phyloP scores from a whole-genome alignment of 345 rosid genomes.

The Cardiospermum halicacabum region DNA sequence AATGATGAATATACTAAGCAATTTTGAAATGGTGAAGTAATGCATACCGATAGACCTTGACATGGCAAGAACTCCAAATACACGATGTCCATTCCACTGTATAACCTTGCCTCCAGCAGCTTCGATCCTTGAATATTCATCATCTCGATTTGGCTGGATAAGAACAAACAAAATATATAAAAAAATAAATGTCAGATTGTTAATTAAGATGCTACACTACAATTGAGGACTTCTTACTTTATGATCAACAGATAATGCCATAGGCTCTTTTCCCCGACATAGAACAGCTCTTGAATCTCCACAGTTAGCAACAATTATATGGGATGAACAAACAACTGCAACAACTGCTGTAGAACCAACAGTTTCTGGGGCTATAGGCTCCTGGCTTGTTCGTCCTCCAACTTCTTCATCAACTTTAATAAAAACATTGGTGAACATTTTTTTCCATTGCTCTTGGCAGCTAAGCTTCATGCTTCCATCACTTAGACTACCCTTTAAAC shows the following conservation, averaged over 20 bases:
- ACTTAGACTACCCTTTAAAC: slow-evolving; percentile 32
- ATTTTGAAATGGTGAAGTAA: background rate
- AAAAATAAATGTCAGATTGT: background rate
- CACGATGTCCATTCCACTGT: slow-evolving; percentile 96
- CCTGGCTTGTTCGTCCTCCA: slow-evolving; percentile 49
- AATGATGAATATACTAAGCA: no score
- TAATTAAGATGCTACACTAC: background rate
- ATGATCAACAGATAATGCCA: slow-evolving; percentile 90
- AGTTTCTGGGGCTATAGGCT: slow-evolving; percentile 86
- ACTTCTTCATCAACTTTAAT: slow-evolving; percentile 71
- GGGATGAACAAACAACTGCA: slow-evolving; percentile 74
- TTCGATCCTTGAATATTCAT: slow-evolving; percentile 91
- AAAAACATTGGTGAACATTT: slow-evolving; percentile 70
- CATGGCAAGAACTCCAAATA: slow-evolving; percentile 97
- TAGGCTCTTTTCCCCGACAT: slow-evolving; percentile 84
- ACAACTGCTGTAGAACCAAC: slow-evolving; percentile 98
- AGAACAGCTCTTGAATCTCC: slow-evolving; percentile 99
- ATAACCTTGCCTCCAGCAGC: slow-evolving; percentile 98
- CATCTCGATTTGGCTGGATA: slow-evolving; percentile 89
- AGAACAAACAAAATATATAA: slow-evolving; percentile 6
- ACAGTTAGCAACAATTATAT: slow-evolving; percentile 83
- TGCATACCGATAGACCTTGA: slow-evolving; percentile 88
- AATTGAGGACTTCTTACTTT: slow-evolving; percentile 46
- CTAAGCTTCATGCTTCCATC: slow-evolving; percentile 42
- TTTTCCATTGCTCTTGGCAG: slow-evolving; percentile 82